Conservation (phyloP, 305 asterid species). For the Rubia occidens region DNA sequence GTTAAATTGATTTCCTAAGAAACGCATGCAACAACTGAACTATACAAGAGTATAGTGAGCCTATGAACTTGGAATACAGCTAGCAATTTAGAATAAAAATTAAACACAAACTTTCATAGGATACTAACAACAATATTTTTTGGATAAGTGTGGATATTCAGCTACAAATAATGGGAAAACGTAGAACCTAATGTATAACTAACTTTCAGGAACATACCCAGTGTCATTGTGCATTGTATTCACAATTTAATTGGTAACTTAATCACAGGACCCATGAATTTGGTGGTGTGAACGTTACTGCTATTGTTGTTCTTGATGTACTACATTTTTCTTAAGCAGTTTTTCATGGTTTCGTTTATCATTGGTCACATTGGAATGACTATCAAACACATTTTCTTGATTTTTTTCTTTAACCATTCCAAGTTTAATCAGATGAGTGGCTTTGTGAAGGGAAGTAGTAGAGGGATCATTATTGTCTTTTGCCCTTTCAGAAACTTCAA, state of each 20-base stretch:
- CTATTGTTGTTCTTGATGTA: conserved; percentile 27
- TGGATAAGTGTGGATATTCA: too few relatives aligned
- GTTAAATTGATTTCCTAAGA: too few relatives aligned
- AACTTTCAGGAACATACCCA: conserved; percentile 20
- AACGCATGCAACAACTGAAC: too few relatives aligned
- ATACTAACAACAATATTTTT: too few relatives aligned
- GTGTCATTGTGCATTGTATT: conserved; percentile 25
- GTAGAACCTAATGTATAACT: conserved; percentile 9
- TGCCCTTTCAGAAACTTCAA: conserved; percentile 27
- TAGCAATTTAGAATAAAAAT: too few relatives aligned
- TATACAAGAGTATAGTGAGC: too few relatives aligned
- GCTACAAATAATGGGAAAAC: too few relatives aligned
- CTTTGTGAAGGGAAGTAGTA: conserved; percentile 17
- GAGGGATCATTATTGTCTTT: conserved; percentile 26
- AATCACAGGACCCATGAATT: too few relatives aligned
- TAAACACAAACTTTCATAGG: too few relatives aligned
- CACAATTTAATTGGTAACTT: conserved; percentile 28
- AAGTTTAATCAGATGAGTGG: conserved; percentile 18
- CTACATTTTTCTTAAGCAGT: conserved; percentile 31
- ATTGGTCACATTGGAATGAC: too few relatives aligned
- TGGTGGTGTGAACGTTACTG: too few relatives aligned
- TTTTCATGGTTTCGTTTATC: neutral
- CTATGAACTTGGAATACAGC: too few relatives aligned
- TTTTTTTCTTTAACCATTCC: conserved; percentile 24
- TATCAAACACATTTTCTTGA: conserved; percentile 17